Percentiles rank a stretch among this genome's conserved stretches.
Conservation (phyloP, 495 filamentous ascomycete genomes). For the Beverwykella pulmonaria region DNA sequence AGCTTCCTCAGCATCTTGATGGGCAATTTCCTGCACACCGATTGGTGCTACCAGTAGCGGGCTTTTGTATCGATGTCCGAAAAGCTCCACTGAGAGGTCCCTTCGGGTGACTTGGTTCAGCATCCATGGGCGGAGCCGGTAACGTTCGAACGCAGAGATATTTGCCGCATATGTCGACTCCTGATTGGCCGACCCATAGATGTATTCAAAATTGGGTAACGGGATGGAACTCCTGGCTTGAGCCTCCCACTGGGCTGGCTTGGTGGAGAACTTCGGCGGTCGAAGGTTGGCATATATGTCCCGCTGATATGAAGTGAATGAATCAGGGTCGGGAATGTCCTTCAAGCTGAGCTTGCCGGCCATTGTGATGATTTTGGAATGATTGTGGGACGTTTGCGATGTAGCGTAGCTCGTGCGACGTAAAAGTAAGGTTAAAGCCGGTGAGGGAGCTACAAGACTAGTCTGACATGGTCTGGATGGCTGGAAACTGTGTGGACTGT, state of each 20-base stretch:
- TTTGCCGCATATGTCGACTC: conserved; percentile 32
- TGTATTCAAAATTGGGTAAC: conserved; percentile 32
- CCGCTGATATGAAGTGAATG: conserved; percentile 28
- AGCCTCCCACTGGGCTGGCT: conserved; percentile 37
- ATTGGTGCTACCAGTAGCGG: conserved; percentile 43
- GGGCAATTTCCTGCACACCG: conserved; percentile 44
- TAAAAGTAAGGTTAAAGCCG: neutral
- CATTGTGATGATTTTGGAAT: conserved; percentile 5
- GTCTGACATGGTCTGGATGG: no score
- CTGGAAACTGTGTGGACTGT: no score
- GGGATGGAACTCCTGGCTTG: conserved; percentile 24
- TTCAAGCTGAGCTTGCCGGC: neutral
- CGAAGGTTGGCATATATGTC: conserved; percentile 34
- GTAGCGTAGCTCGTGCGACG: neutral
- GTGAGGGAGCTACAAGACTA: neutral
- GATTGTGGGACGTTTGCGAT: neutral
- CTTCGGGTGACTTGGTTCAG: conserved; percentile 51
- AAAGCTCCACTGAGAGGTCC: conserved; percentile 37
- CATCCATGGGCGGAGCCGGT: conserved; percentile 35
- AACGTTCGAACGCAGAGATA: conserved; percentile 34
- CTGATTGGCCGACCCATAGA: conserved; percentile 28
- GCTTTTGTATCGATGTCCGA: conserved; percentile 34
- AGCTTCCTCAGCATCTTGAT: conserved; percentile 39
- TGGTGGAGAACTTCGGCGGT: conserved; percentile 33
- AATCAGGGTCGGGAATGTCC: conserved; percentile 23